Conservation (phyloP, 768 basidiomycete genomes). For the Trametes punicea region DNA sequence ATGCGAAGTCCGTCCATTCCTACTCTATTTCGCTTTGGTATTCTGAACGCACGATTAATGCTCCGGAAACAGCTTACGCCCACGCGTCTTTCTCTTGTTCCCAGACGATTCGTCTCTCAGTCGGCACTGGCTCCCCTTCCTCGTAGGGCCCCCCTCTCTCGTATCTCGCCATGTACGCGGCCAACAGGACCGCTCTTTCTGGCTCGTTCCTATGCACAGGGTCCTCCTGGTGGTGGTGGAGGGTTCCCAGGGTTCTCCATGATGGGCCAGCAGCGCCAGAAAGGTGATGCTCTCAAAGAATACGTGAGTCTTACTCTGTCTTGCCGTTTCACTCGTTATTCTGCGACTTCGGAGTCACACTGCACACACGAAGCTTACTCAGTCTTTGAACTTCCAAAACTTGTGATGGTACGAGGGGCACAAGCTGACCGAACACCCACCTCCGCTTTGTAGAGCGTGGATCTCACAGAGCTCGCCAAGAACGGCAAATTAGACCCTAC, state of each 20-base stretch:
- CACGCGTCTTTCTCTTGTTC: background rate
- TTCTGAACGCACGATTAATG: background rate
- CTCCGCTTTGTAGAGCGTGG: conserved; percentile 55
- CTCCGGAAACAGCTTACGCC: conserved; percentile 6
- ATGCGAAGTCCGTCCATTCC: background rate
- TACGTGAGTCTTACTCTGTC: conserved; percentile 43
- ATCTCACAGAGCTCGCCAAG: conserved; percentile 79
- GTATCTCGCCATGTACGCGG: conserved; percentile 8
- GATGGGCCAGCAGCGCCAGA: conserved; percentile 59
- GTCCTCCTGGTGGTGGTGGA: conserved; percentile 39
- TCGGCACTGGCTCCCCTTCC: conserved; percentile 13
- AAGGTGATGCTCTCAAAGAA: conserved; percentile 86
- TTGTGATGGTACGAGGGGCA: too few species aligned
- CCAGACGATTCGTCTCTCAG: background rate
- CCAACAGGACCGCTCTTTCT: background rate
- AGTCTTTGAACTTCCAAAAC: too few species aligned
- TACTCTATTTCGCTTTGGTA: background rate
- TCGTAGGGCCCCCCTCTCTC: conserved; percentile 14
- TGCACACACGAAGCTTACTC: too few species aligned
- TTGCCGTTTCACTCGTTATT: background rate
- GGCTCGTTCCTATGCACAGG: conserved; percentile 44
- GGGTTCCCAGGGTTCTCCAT: conserved; percentile 61
- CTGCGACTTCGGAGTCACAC: too few species aligned
- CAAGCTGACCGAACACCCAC: background rate
- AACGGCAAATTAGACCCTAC: conserved; percentile 87